phyloP scores from a whole-genome alignment of 495 filamentous ascomycete species.

The Hyaloscypha bicolor region DNA sequence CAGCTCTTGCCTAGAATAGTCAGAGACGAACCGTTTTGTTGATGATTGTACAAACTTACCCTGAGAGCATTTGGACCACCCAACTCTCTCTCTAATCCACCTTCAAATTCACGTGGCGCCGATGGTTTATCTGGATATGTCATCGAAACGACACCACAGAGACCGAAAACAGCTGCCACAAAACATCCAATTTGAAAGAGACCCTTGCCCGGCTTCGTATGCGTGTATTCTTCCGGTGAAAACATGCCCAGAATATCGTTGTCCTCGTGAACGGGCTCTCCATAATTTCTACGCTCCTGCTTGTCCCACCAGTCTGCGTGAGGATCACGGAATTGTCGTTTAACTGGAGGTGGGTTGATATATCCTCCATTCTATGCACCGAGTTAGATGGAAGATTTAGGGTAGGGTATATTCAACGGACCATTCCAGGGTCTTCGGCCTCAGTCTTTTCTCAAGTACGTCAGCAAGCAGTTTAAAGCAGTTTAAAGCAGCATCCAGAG shows the following conservation, averaged over 20 bases:
- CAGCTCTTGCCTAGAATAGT: constrained; percentile 31
- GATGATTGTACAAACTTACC: constrained; percentile 39
- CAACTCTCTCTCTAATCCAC: constrained; percentile 82
- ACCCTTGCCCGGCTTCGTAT: constrained; percentile 72
- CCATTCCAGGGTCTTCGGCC: constrained; percentile 77
- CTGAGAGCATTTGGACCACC: constrained; percentile 63
- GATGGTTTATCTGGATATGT: constrained; percentile 86
- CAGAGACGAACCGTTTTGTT: constrained; percentile 3
- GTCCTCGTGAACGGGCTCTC: constrained; percentile 95
- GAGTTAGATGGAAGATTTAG: constrained; percentile 11
- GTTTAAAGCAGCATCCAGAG: constrained; percentile 44
- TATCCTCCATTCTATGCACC: constrained; percentile 82
- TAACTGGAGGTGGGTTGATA: constrained; percentile 79
- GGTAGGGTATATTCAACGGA: constrained; percentile 37
- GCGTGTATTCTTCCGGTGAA: constrained; percentile 85
- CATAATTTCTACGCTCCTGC: constrained; percentile 94
- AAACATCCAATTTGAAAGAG: constrained; percentile 75
- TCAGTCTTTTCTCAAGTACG: constrained; percentile 48
- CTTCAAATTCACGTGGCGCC: constrained; percentile 77
- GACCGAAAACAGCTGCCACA: constrained; percentile 65
- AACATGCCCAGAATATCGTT: constrained; percentile 94
- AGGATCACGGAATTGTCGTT: constrained; percentile 89
- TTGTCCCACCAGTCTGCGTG: constrained; percentile 97
- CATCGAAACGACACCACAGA: constrained; percentile 69
- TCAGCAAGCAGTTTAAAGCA: constrained; percentile 36